Evolutionary conservation across 345 rosid genomes (phyloP).

Genomic region (Corchorus capsularis): DNA sequence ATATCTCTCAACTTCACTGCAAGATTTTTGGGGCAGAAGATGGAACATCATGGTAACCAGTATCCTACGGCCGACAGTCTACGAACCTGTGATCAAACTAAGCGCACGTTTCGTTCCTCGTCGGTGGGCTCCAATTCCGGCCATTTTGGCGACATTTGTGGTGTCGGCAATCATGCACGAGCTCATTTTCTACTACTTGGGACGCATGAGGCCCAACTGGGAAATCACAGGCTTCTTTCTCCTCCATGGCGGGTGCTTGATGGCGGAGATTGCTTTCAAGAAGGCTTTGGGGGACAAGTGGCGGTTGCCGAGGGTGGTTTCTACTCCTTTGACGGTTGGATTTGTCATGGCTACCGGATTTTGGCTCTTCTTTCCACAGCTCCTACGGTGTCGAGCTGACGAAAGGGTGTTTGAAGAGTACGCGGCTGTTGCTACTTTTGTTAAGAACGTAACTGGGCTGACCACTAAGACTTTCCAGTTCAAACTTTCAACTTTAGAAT

Average conservation of each 20-base stretch:
- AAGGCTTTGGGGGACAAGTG: constrained; percentile 22
- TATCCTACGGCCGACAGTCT: constrained; percentile 58
- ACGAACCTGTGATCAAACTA: constrained; percentile 38
- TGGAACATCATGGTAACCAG: constrained; percentile 63
- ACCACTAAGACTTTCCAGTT: not conserved
- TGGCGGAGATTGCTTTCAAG: constrained; percentile 39
- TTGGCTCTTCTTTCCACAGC: constrained; percentile 51
- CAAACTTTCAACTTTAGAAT: not conserved
- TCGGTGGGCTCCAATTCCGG: constrained; percentile 39
- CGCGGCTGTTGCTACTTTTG: constrained; percentile 29
- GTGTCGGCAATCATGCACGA: constrained; percentile 66
- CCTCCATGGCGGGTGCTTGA: constrained; percentile 45
- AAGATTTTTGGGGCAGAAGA: constrained; percentile 78
- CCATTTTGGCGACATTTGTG: constrained; percentile 42
- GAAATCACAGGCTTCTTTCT: constrained; percentile 54
- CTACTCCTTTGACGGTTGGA: constrained; percentile 38
- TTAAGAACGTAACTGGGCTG: not conserved
- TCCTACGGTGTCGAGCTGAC: constrained; percentile 24
- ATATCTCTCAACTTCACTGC: constrained; percentile 62
- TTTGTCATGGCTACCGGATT: constrained; percentile 37
- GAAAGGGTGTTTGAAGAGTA: constrained; percentile 50
- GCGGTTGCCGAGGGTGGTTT: constrained; percentile 29
- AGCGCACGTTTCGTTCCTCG: constrained; percentile 25
- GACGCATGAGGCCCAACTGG: constrained; percentile 51
- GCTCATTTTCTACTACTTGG: constrained; percentile 58